phyloP scores from a whole-genome alignment of 2,329 filamentous ascomycete genomes.

The Helotiales sp. region DNA sequence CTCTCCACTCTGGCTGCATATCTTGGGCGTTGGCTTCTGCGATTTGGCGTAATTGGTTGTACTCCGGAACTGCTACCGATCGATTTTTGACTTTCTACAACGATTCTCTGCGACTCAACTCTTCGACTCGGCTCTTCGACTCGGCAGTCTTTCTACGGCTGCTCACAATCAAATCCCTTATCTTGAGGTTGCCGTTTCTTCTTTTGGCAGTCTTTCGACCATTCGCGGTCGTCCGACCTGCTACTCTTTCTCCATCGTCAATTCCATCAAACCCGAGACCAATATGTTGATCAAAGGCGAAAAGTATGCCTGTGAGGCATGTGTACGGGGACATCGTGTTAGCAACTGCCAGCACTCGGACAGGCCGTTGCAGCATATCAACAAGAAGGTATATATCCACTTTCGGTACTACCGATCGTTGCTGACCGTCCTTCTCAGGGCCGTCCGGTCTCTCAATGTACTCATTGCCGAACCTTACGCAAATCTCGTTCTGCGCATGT shows the following conservation, averaged over 20 bases:
- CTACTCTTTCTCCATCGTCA: constrained; percentile 21
- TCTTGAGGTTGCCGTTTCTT: constrained; percentile 30
- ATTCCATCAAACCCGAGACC: constrained; percentile 23
- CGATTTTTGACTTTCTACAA: constrained; percentile 15
- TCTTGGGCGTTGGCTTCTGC: constrained; percentile 32
- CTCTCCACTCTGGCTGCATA: constrained; percentile 27
- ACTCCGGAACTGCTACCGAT: constrained; percentile 21
- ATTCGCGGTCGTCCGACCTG: constrained; percentile 30
- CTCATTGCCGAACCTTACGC: constrained; percentile 93
- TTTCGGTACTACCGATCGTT: not conserved
- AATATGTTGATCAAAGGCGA: constrained; percentile 87
- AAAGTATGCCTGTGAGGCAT: constrained; percentile 91
- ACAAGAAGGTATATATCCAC: constrained; percentile 65
- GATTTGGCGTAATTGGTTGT: constrained; percentile 28
- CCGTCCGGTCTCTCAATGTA: constrained; percentile 94
- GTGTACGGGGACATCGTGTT: constrained; percentile 96
- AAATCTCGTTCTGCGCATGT: constrained; percentile 94
- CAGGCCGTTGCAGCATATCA: constrained; percentile 88
- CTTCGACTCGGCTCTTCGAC: constrained; percentile 39
- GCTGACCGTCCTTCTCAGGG: constrained; percentile 47
- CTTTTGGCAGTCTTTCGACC: constrained; percentile 27
- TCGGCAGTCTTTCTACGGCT: constrained; percentile 34
- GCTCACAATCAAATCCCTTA: constrained; percentile 29
- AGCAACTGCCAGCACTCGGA: constrained; percentile 98
- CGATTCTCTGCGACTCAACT: constrained; percentile 32